Evolutionary conservation across 2,329 filamentous ascomycete species (phyloP).

Genomic region (Ophiosphaerella korrae): DNA sequence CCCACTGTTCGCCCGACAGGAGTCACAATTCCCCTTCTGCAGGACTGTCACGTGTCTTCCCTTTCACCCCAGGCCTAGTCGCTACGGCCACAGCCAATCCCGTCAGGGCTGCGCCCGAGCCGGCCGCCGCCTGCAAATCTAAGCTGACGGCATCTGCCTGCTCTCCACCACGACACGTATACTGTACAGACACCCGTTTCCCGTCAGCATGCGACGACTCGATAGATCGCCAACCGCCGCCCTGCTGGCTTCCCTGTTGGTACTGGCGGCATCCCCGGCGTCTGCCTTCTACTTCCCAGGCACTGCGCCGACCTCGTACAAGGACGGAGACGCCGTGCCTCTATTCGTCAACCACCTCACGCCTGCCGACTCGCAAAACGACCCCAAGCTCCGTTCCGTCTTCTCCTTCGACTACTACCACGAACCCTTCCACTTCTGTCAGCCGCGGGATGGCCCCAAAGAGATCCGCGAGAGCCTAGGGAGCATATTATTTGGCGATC

Average conservation of each 20-base stretch:
- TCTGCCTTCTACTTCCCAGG: conserved; percentile 93
- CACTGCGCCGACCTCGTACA: conserved; percentile 92
- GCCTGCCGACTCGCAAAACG: conserved; percentile 75
- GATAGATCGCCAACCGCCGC: conserved; percentile 30
- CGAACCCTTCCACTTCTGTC: conserved; percentile 84
- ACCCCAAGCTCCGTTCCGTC: conserved; percentile 86
- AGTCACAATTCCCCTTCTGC: no score
- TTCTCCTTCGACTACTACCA: conserved; percentile 98
- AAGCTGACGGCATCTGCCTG: no score
- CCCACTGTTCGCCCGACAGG: no score
- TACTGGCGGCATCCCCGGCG: conserved; percentile 40
- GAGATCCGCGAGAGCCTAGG: conserved; percentile 87
- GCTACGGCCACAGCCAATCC: no score
- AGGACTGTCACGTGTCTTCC: no score
- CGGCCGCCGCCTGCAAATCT: no score
- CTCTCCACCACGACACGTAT: no score
- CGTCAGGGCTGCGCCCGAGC: no score
- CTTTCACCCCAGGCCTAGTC: no score
- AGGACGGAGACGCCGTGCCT: conserved; percentile 76
- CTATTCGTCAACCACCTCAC: conserved; percentile 93
- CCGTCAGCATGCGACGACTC: conserved; percentile 35
- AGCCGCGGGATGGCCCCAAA: conserved; percentile 75
- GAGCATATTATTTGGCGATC: conserved; percentile 95
- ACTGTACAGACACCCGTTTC: neutral
- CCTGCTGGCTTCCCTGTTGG: conserved; percentile 45